Evolutionary conservation across 306 rosid species (phyloP), one percentile per base, ranked within the genome.

Genomic region (Prosopis cineraria): DNA sequence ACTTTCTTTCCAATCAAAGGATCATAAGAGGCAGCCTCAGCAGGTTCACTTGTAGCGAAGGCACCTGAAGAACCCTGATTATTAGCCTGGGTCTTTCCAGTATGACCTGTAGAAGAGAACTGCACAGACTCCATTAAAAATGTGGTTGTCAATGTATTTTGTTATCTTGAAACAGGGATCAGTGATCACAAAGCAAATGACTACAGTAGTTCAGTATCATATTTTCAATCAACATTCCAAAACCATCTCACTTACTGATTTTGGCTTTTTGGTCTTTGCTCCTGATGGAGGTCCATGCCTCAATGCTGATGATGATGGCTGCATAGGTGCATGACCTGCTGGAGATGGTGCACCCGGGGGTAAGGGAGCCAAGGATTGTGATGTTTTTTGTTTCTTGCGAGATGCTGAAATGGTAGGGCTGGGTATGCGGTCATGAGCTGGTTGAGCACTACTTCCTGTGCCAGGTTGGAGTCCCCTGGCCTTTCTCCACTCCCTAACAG

Each of bases 401-500:
- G 97, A 88, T n/a, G 93, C 91, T 50, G 95, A 90, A 81, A 84
- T 52, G 20, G 89, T 76, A 68, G 97, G 93, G 75, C 97, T 91
- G 67, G 89, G 85, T 83, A 82, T 48, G 52, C n/a, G 89, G 63
- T 91, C 93, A 48, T 83, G 88, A 74, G 33, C 80, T 76, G 84
- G 75, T 74, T 87, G 94, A 58, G 87, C 80, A 52, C 89, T 37
- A 83, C 65, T 58, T 67, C 78, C 74, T 75, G 81, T 79, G 84
- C 86, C 91, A 73, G 88, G 82, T 83, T 87, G 98, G 79, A 71
- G 86, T 59, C 88, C 93, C 45, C 85, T 88, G 45, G 84, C 60
- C 31, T 86, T 83, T 87, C 98, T 93, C 98, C 98, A 93, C 80
- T 91, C 97, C 85, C 98, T 93, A 82, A 76, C 84, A 81, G 78